Evolutionary conservation across 164 flowering plant species (phyloP).

Genomic region (Amborella trichopoda): DNA sequence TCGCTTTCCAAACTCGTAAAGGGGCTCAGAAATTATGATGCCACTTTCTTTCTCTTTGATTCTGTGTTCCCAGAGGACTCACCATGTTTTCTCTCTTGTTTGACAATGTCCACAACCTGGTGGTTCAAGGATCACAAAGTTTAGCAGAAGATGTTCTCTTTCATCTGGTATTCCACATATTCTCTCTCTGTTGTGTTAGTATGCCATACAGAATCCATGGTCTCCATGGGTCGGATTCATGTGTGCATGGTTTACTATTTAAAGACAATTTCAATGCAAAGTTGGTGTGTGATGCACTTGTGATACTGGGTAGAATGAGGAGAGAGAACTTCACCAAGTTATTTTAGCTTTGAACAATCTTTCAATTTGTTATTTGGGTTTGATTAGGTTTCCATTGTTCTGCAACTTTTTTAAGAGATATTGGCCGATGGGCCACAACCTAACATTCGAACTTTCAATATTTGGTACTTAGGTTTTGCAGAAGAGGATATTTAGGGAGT

Average conservation of each 20-base stretch:
- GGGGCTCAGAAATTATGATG: no score
- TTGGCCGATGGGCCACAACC: conserved; percentile 57
- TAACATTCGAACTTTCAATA: conserved; percentile 29
- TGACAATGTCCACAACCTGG: no score
- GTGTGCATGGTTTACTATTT: conserved; percentile 58
- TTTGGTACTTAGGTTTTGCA: conserved; percentile 67
- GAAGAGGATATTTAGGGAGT: conserved; percentile 32
- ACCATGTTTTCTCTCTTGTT: no score
- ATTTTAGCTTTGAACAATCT: conserved; percentile 33
- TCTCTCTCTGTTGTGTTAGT: conserved; percentile 33
- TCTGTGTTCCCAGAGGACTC: no score
- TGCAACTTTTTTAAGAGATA: conserved; percentile 72
- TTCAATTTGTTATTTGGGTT: conserved; percentile 40
- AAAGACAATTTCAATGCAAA: conserved; percentile 48
- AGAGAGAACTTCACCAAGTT: conserved; percentile 36
- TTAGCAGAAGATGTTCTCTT: conserved; percentile 69
- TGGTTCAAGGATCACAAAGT: no score
- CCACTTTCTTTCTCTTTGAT: no score
- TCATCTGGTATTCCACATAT: conserved; percentile 25
- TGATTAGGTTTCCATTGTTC: conserved; percentile 58
- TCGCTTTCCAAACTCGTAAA: no score
- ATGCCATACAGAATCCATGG: conserved; percentile 35
- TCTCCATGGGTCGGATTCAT: conserved; percentile 37
- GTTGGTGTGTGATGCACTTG: conserved; percentile 34
- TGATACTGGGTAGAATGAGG: conserved; percentile 45